These are phyloP conservation scores for Colletotrichum coccodes DNA, from an alignment of 2,329 filamentous ascomycete species.

Conservation along the genomic window DNA sequence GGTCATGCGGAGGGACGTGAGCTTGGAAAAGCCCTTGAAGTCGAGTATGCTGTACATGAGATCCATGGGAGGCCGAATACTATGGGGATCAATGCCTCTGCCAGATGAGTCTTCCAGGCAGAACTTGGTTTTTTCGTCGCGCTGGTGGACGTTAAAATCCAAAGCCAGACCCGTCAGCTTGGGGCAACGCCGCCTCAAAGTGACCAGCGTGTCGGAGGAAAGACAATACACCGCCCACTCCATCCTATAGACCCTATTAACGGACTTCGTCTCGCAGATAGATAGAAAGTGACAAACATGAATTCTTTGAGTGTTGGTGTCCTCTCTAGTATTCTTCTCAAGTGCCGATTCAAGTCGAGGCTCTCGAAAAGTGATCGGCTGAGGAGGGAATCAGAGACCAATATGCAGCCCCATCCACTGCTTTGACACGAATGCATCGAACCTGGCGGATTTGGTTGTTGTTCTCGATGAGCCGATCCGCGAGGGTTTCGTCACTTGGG, in stretches of 20 bases:
- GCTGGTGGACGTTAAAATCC: not conserved
- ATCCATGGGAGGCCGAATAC: not conserved
- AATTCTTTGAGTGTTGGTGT: not conserved
- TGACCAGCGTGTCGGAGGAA: not conserved
- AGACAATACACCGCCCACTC: not conserved
- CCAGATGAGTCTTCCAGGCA: not conserved
- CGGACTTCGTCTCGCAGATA: not conserved
- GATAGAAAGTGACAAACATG: not conserved
- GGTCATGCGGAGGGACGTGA: not conserved
- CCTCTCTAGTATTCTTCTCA: not conserved
- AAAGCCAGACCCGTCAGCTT: not conserved
- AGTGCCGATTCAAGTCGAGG: too few relatives aligned
- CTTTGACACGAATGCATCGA: too few relatives aligned
- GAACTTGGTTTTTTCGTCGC: not conserved
- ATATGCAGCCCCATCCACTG: too few relatives aligned
- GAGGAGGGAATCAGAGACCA: too few relatives aligned
- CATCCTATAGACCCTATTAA: not conserved
- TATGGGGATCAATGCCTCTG: not conserved
- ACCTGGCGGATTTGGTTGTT: too few relatives aligned
- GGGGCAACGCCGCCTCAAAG: not conserved
- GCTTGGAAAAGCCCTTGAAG: not conserved
- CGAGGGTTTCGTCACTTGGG: not conserved
- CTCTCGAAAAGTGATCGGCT: too few relatives aligned
- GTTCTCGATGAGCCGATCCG: too few relatives aligned
- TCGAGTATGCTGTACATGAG: not conserved